Conservation (phyloP, 148 eudicot genomes). For the Rheum nobile region DNA sequence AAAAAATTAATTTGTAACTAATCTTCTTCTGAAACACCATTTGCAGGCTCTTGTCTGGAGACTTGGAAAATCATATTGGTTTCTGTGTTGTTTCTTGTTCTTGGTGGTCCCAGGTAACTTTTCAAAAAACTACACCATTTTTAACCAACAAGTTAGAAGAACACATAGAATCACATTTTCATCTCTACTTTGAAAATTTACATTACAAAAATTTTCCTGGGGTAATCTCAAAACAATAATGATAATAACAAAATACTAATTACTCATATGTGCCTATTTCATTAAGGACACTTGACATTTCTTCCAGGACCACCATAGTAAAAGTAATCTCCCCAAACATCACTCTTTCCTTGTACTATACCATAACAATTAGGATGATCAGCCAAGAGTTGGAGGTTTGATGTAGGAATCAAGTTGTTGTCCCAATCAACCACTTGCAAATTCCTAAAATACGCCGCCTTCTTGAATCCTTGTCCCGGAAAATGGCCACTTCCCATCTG, state of each 20-base stretch:
- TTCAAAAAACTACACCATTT: not conserved
- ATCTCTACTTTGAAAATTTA: conserved; percentile 10
- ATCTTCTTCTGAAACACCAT: not conserved
- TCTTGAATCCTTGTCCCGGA: conserved; percentile 72
- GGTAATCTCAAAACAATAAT: not conserved
- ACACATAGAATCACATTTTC: not conserved
- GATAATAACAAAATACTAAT: not conserved
- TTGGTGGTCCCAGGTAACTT: conserved; percentile 1
- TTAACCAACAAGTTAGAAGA: not conserved
- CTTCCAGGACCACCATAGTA: conserved; percentile 98
- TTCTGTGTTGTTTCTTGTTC: not conserved
- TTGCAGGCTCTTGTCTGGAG: conserved; percentile 2
- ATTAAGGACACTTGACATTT: conserved; percentile 48
- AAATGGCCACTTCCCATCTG: conserved; percentile 98
- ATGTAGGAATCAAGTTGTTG: conserved; percentile 65
- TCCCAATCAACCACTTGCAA: conserved; percentile 94
- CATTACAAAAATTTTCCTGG: conserved; percentile 8
- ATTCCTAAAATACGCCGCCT: conserved; percentile 88
- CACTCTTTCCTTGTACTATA: conserved; percentile 64
- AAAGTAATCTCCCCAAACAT: conserved; percentile 85
- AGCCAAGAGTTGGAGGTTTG: conserved; percentile 64
- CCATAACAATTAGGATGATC: conserved; percentile 93
- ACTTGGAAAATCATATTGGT: not conserved
- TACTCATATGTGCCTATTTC: not conserved
- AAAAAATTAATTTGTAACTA: not conserved